A percentile compares a stretch with the other conserved stretches of the same genome.
These are phyloP conservation scores for Fomitopsis palustris DNA, from an alignment of 1,284 basidiomycete genomes.

Conservation along the genomic window DNA sequence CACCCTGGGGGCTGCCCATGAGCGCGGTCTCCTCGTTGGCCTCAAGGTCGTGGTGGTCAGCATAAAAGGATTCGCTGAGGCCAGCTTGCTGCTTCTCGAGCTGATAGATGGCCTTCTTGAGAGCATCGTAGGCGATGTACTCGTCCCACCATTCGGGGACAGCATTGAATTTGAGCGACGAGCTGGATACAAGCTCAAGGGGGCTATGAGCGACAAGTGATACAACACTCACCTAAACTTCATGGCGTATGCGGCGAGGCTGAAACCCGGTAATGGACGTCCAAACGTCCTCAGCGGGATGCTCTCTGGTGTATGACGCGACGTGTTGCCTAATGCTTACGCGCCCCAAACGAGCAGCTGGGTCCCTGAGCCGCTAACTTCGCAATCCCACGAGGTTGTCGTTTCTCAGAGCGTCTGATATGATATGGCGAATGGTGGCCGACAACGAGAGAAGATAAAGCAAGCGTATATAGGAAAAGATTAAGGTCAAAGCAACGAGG, in stretches of 20 bases:
- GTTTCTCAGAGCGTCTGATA: too few relatives aligned
- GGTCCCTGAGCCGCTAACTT: background rate
- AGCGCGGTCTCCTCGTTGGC: constrained; percentile 58
- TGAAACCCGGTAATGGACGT: constrained; percentile 12
- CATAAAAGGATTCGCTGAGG: constrained; percentile 33
- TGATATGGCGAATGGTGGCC: too few relatives aligned
- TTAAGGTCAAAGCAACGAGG: too few relatives aligned
- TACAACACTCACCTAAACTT: constrained; percentile 48
- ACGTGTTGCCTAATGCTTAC: constrained; percentile 5
- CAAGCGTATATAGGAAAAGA: too few relatives aligned
- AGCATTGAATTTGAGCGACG: constrained; percentile 89
- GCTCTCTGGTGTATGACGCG: constrained; percentile 17
- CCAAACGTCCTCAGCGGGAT: constrained; percentile 27
- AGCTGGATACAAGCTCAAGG: constrained; percentile 33
- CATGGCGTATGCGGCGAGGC: constrained; percentile 40
- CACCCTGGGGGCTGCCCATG: constrained; percentile 35
- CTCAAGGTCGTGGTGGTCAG: constrained; percentile 50
- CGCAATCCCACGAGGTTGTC: background rate
- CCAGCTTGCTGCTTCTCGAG: constrained; percentile 70
- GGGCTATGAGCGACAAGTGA: background rate
- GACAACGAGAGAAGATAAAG: too few relatives aligned
- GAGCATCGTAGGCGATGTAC: constrained; percentile 84
- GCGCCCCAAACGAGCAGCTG: background rate
- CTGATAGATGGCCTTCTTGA: constrained; percentile 87
- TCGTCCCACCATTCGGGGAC: constrained; percentile 95